Percentiles rank a stretch among this genome's conserved stretches.
phyloP scores from a whole-genome alignment of 768 basidiomycete species.

The Hericium alpestre region DNA sequence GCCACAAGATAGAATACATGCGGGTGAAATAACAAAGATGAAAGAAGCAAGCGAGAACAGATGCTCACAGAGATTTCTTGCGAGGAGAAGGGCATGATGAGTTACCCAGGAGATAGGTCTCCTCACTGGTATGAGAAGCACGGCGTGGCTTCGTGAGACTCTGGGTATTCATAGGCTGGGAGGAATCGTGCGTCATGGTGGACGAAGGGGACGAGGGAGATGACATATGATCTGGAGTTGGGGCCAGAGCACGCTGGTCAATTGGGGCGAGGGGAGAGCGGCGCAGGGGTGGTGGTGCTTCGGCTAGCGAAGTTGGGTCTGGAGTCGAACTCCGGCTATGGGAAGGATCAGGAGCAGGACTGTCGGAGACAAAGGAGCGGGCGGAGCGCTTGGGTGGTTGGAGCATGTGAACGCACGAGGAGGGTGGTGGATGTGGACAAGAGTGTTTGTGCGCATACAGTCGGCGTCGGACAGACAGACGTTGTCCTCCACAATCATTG shows the following conservation, averaged over 20 bases:
- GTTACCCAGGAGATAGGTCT: not conserved
- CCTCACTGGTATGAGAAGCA: slow-evolving; percentile 9
- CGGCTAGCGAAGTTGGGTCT: slow-evolving; percentile 5
- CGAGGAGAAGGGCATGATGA: slow-evolving; percentile 7
- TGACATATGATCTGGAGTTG: slow-evolving; percentile 2
- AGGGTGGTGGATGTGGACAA: not conserved
- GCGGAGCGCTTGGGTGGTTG: not conserved
- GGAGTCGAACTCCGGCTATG: slow-evolving; percentile 1
- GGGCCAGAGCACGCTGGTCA: slow-evolving; percentile 8
- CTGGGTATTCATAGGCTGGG: not conserved
- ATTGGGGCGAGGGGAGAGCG: slow-evolving; percentile 13
- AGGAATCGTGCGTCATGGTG: slow-evolving; percentile 1
- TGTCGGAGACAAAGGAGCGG: not conserved
- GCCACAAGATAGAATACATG: not conserved
- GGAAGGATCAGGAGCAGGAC: not conserved
- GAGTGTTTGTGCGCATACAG: not conserved
- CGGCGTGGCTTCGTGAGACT: slow-evolving; percentile 5
- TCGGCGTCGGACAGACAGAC: not conserved
- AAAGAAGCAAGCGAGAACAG: not conserved
- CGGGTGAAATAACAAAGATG: not conserved
- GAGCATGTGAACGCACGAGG: not conserved
- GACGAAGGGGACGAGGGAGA: not conserved
- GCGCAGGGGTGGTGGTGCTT: slow-evolving; percentile 6
- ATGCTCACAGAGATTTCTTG: slow-evolving; percentile 11
- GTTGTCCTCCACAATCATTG: not conserved